Evolutionary conservation across 768 basidiomycete species (phyloP), one percentile per base, ranked within the genome.

Genomic region (Mycena indigotica): DNA sequence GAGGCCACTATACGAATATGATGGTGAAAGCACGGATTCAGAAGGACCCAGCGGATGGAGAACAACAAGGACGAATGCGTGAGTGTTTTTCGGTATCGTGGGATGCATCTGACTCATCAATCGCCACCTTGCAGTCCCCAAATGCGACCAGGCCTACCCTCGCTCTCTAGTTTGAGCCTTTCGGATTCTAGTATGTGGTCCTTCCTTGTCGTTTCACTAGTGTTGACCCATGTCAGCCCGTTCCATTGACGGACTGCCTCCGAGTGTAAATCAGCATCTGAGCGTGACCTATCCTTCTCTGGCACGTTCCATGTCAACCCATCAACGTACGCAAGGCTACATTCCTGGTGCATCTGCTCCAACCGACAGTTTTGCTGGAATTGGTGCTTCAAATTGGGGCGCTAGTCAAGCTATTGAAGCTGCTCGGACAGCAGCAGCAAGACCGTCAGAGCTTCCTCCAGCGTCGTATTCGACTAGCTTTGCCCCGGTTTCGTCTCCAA

Each of bases 251-350:
- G 41, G 41, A 21, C 41, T 44, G 41, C 41, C 41, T 16, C 46
- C 46, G 12, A 25, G 25, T 26, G 21, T 12, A 15, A 48, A n/a
- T 26, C n/a, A 5, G 46, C 46, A 48, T n/a, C 46, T 48, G 6
- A 28, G 10, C 38, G 53, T 54, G 15, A 28, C 40, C 5, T 54
- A 62, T 53, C 61, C 61, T 6, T 51, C 61, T 1, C 50, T 62
- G 25, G 56, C 56, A 50, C 52, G 56, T 4, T 30, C 52, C 46
- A 62, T 62, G 61, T 57, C 61, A 35, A 46, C 41, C n/a, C 61
- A 62, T 45, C 61, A 62, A 45, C 49, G 56, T 26, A 57, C 61
- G 50, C 61, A 62, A 50, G 61, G 61, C 0, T 63, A 63, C 49
- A 53, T 56, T 29, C 61, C 61, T 17, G 61, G 61, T 4, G 53